phyloP scores from a whole-genome alignment of 768 basidiomycete species.

The Sutorius australiensis region DNA sequence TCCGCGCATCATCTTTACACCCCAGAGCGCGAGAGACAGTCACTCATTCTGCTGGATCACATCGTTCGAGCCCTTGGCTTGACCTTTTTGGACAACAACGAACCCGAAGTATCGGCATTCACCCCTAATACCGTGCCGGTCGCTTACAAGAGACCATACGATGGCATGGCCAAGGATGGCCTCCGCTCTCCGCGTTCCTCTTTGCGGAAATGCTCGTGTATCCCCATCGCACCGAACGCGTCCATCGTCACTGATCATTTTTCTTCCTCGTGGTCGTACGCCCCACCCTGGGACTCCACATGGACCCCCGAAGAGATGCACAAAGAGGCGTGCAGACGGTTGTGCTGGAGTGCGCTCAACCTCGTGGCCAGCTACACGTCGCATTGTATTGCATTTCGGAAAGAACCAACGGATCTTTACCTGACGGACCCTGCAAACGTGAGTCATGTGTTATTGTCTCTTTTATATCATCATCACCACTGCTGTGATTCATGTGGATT shows the following conservation, averaged over 20 bases:
- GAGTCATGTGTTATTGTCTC: slow-evolving; percentile 22
- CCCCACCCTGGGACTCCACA: slow-evolving; percentile 56
- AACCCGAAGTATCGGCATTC: slow-evolving; percentile 52
- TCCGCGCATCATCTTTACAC: slow-evolving; percentile 68
- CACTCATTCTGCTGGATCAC: slow-evolving; percentile 59
- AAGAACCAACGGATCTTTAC: slow-evolving; percentile 52
- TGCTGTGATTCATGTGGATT: slow-evolving; percentile 4
- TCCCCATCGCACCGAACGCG: slow-evolving; percentile 35
- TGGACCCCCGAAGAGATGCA: slow-evolving; percentile 56
- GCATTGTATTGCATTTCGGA: slow-evolving; percentile 63
- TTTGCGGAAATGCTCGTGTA: slow-evolving; percentile 45
- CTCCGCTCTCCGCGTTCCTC: slow-evolving; percentile 26
- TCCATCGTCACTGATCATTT: slow-evolving; percentile 34
- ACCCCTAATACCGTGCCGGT: slow-evolving; percentile 49
- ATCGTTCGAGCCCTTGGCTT: slow-evolving; percentile 57
- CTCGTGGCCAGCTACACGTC: slow-evolving; percentile 66
- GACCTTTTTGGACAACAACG: slow-evolving; percentile 52
- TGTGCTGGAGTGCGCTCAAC: slow-evolving; percentile 73
- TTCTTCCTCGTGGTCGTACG: slow-evolving; percentile 43
- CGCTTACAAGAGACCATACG: slow-evolving; percentile 35
- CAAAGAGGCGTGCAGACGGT: slow-evolving; percentile 68
- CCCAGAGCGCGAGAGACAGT: slow-evolving; percentile 46
- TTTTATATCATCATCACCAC: slow-evolving; percentile 9
- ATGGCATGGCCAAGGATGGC: slow-evolving; percentile 25
- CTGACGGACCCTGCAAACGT: slow-evolving; percentile 68